Conservation (phyloP, 129 eudicot species). For the Saposhnikovia divaricata region DNA sequence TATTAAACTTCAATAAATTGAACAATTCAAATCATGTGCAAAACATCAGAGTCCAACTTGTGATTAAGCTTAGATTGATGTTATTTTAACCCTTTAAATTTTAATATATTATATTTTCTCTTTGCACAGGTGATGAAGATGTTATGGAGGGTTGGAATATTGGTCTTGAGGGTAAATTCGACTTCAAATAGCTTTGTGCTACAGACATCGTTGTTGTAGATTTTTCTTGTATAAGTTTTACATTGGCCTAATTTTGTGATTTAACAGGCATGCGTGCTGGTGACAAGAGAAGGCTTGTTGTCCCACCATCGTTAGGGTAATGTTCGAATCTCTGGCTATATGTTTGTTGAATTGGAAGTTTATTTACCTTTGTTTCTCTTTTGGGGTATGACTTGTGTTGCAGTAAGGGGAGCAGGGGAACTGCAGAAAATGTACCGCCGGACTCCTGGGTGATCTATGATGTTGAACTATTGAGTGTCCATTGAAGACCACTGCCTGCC, state of each 20-base stretch:
- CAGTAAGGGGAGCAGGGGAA: constrained; percentile 47
- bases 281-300: constrained; percentile 58
- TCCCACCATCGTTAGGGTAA: constrained; percentile 90
- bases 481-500: constrained; percentile 10
- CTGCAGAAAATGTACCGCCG: constrained; percentile 62
- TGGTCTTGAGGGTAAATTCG: constrained; percentile 71
- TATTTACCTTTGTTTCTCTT: neutral
- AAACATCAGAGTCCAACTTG: neutral
- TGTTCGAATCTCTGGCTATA: neutral
- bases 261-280: constrained; percentile 84
- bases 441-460: constrained; percentile 82
- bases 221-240: neutral
- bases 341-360: neutral
- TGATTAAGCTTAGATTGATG: neutral
- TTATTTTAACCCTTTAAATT: neutral
- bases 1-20: too few relatives aligned
- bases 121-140: constrained; percentile 44
- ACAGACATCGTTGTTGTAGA: too few relatives aligned
- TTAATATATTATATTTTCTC: neutral
- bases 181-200: neutral
- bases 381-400: constrained; percentile 3
- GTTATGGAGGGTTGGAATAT: constrained; percentile 63
- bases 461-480: constrained; percentile 59
- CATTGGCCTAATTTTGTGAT: neutral
- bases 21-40: neutral